Evolutionary conservation across 2,329 filamentous ascomycete species (phyloP).

Genomic region (Meredithiella fracta): DNA sequence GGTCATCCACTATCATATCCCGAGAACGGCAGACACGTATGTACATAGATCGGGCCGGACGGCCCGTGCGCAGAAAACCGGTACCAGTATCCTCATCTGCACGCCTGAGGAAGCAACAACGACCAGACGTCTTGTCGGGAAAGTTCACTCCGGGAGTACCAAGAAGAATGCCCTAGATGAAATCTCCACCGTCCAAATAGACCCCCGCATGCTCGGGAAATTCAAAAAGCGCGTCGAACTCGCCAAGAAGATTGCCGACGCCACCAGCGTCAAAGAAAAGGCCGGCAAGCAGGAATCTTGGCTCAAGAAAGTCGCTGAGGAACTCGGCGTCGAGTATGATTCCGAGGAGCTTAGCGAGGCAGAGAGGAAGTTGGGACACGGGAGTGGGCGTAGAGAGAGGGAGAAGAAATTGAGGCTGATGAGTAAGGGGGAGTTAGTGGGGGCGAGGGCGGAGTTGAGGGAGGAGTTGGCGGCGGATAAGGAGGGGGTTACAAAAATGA

Average conservation of each 20-base stretch:
- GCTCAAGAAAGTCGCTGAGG: constrained; percentile 70
- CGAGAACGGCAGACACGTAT: constrained; percentile 79
- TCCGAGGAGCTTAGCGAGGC: constrained; percentile 76
- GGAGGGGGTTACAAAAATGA: constrained; percentile 76
- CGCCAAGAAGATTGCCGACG: constrained; percentile 77
- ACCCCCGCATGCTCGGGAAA: constrained; percentile 59
- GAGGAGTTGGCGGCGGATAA: constrained; percentile 54
- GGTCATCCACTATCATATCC: constrained; percentile 89
- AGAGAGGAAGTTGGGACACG: constrained; percentile 52
- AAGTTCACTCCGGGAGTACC: constrained; percentile 55
- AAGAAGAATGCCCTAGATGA: constrained; percentile 32
- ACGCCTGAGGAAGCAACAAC: constrained; percentile 79
- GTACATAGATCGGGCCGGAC: constrained; percentile 92
- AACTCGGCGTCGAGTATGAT: constrained; percentile 87
- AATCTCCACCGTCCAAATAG: constrained; percentile 67
- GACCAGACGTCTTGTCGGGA: constrained; percentile 66
- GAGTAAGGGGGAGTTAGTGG: constrained; percentile 57
- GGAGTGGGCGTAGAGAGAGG: constrained; percentile 56
- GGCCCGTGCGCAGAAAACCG: constrained; percentile 61
- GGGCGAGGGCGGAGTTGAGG: constrained; percentile 54
- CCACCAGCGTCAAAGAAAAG: constrained; percentile 72
- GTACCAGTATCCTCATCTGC: constrained; percentile 76
- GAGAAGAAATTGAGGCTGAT: constrained; percentile 52
- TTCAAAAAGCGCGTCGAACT: constrained; percentile 63
- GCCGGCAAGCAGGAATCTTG: constrained; percentile 69